phyloP scores from a whole-genome alignment of 768 basidiomycete genomes.

The Clavaria fumosa region DNA sequence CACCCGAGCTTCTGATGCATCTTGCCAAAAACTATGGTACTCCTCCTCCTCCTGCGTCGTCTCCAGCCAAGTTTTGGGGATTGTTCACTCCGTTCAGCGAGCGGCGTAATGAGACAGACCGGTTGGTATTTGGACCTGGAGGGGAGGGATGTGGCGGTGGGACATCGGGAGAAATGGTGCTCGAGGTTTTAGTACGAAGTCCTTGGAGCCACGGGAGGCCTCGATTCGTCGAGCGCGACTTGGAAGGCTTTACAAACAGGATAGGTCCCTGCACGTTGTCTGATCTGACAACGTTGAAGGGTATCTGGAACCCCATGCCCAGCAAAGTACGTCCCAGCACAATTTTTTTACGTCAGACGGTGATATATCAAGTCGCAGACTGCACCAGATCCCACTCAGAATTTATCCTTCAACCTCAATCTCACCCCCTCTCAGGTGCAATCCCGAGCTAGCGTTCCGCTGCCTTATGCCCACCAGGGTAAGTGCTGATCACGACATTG shows the following conservation, averaged over 20 bases:
- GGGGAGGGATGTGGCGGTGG: conserved; percentile 34
- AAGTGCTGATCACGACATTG: too few species aligned
- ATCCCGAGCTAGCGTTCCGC: conserved; percentile 64
- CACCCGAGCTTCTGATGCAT: conserved; percentile 50
- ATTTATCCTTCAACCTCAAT: conserved; percentile 76
- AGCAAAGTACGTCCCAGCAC: conserved; percentile 23
- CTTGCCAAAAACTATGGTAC: conserved; percentile 58
- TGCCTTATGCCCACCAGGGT: conserved; percentile 88
- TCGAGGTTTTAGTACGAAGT: conserved; percentile 44
- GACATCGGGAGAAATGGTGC: conserved; percentile 31
- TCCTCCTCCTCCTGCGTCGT: conserved; percentile 47
- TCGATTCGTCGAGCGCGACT: conserved; percentile 38
- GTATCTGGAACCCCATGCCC: conserved; percentile 27
- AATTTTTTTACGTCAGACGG: too few species aligned
- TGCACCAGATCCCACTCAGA: conserved; percentile 44
- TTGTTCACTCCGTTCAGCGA: conserved; percentile 59
- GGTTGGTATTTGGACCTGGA: conserved; percentile 39
- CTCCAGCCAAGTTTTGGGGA: conserved; percentile 64
- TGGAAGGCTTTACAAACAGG: conserved; percentile 52
- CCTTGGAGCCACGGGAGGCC: too few species aligned
- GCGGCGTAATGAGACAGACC: conserved; percentile 40
- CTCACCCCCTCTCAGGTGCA: conserved; percentile 72
- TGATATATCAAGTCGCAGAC: conserved; percentile 14
- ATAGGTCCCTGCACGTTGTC: conserved; percentile 28
- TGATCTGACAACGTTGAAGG: conserved; percentile 36